Conservation (phyloP, 805 yeast genomes). For the Sporopachydermia quercuum region DNA sequence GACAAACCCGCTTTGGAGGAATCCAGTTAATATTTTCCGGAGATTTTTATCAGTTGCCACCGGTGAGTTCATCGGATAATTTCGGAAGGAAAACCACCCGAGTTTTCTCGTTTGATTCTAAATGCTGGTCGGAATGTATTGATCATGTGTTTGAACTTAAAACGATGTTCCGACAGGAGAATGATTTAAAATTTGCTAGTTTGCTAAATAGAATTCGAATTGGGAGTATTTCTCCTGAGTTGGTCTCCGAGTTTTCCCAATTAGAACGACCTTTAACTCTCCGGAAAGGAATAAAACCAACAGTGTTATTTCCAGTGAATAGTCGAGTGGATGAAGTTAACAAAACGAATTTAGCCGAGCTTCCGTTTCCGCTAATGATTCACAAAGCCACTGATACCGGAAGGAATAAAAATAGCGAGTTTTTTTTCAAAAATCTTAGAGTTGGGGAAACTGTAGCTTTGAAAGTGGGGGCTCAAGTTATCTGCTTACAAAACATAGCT, state of each 20-base stretch:
- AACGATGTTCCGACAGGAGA: constrained; percentile 64
- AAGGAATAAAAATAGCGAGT: constrained; percentile 14
- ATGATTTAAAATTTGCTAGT: constrained; percentile 50
- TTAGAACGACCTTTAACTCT: constrained; percentile 36
- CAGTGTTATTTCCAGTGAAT: constrained; percentile 66
- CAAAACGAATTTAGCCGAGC: constrained; percentile 26
- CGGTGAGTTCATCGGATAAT: constrained; percentile 29
- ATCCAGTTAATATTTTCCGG: constrained; percentile 70
- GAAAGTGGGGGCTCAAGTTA: constrained; percentile 66
- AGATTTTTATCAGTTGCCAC: constrained; percentile 74
- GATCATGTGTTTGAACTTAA: constrained; percentile 39
- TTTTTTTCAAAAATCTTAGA: constrained; percentile 38
- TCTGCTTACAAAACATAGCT: constrained; percentile 68
- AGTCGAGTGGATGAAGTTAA: constrained; percentile 60
- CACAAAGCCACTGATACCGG: constrained; percentile 48
- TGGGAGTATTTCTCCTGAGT: constrained; percentile 38
- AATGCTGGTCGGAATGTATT: constrained; percentile 46
- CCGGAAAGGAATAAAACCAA: constrained; percentile 52
- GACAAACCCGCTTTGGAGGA: constrained; percentile 47
- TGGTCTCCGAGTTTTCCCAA: constrained; percentile 33
- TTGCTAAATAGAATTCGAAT: constrained; percentile 66
- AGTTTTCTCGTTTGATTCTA: constrained; percentile 49
- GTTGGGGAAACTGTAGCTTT: constrained; percentile 43
- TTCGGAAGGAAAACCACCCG: constrained; percentile 12
- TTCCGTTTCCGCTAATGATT: constrained; percentile 27